Evolutionary conservation across 129 eudicot genomes (phyloP).

Genomic region (Lactuca saligna): DNA sequence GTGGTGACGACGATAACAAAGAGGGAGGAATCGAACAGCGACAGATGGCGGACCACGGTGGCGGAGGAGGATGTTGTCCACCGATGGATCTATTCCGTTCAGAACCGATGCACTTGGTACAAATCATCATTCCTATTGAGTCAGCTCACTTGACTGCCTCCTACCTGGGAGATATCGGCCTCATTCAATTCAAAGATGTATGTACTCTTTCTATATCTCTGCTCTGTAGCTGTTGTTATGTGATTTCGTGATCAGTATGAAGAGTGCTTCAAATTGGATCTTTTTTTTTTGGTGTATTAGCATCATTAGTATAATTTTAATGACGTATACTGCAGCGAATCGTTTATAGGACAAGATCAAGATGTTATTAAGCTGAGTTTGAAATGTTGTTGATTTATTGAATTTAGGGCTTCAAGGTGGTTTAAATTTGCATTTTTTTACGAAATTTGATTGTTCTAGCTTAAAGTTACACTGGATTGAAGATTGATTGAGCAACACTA

Average conservation of each 20-base stretch:
- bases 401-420: slow-evolving; percentile 9
- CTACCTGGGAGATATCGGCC: slow-evolving; percentile 76
- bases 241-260: background rate
- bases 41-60: slow-evolving; percentile 49
- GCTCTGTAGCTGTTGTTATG: background rate
- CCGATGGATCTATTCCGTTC: slow-evolving; percentile 93
- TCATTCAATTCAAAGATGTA: slow-evolving; percentile 87
- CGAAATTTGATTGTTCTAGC: slow-evolving; percentile 2
- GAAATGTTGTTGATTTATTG: background rate
- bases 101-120: slow-evolving; percentile 91
- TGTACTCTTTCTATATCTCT: slow-evolving; percentile 7
- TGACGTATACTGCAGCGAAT: background rate
- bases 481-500: too few relatives aligned
- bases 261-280: background rate
- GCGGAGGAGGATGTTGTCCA: slow-evolving; percentile 72
- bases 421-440: background rate
- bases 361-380: background rate
- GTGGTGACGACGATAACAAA: slow-evolving; percentile 11
- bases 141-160: slow-evolving; percentile 83
- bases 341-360: background rate
- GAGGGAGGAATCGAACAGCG: slow-evolving; percentile 17
- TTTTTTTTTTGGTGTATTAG: slow-evolving; percentile 2
- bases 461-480: too few relatives aligned
- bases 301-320: background rate
- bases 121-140: slow-evolving; percentile 77